Base-by-base conservation (phyloP, 2,329 filamentous ascomycete species). In the Cercospora sojina region DNA sequence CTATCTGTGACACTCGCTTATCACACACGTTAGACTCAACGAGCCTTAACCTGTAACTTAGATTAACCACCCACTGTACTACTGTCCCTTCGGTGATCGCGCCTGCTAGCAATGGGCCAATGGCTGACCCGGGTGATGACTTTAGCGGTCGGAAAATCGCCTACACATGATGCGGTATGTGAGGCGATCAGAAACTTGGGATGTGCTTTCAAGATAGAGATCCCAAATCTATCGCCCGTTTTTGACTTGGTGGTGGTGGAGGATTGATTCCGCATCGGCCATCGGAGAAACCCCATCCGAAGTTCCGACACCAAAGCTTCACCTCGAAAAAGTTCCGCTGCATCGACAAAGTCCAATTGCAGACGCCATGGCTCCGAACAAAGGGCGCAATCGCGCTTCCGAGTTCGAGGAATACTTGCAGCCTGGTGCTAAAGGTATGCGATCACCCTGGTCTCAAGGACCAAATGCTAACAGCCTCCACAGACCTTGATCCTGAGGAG, bases 401-500 rank as follows among this genome's bases (percentile, higher is more conserved):
- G 71, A 75, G 41, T 76, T 77, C 29, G 72, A 74, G 5, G 73
- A 75, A 18, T 66, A 75, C 5, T 63, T 72, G 4, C 68, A 73
- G 31, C 64, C 65, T 43, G 73, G 69, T 10, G 74, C 76, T 1
- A 73, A 72, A 66, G 76, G 77, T 78, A 68, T 10, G 43, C 43
- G 18, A 49, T 27, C 2, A 23, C 49, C 43, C 57, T 71, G n/a
- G 10, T 32, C 43, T 13, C 41, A 31, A 23, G 66, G 41, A 23
- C 29, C 18, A 60, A 20, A 12, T 56, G 29, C 49, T 69, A 18
- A 62, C 23, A 55, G 25, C 29, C 32, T 38, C 18, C n/a, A 10
- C 35, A 94, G 92, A 96, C 76, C 89, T 91, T 75, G 92, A 96
- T 76, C 91, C 91, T 0, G 92, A 96, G 81, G 87, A 85, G 62